These are phyloP conservation scores for Pluteus cervinus DNA, from an alignment of 768 basidiomycete genomes.

Conservation along the genomic window DNA sequence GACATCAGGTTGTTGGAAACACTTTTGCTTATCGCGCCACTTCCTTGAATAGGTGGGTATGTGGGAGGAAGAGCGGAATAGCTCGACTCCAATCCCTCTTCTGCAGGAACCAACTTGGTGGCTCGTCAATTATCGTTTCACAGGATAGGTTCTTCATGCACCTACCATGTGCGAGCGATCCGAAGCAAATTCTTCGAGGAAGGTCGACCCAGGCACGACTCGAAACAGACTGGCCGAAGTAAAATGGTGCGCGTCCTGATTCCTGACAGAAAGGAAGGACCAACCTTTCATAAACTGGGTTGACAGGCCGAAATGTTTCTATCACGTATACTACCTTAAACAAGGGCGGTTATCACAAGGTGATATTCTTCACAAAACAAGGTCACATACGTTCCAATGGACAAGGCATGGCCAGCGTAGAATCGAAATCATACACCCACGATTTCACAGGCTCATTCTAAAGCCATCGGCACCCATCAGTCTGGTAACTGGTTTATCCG, in stretches of 20 bases:
- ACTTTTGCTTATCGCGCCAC: conserved; percentile 5
- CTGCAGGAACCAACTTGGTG: too few relatives aligned
- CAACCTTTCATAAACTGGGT: too few relatives aligned
- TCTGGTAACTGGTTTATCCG: too few relatives aligned
- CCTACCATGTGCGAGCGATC: conserved; percentile 74
- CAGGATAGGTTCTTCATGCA: conserved; percentile 50
- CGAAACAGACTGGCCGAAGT: conserved; percentile 46
- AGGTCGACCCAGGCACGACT: conserved; percentile 45
- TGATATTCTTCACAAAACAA: not conserved
- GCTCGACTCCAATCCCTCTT: conserved; percentile 28
- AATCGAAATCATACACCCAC: conserved; percentile 77
- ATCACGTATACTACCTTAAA: too few relatives aligned
- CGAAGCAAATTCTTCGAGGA: conserved; percentile 59
- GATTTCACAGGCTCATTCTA: too few relatives aligned
- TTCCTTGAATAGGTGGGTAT: conserved; percentile 11
- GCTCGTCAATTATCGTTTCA: conserved; percentile 40
- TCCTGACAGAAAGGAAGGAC: too few relatives aligned
- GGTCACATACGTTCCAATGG: conserved; percentile 41
- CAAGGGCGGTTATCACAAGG: not conserved
- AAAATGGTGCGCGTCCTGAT: not conserved
- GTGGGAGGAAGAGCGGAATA: conserved; percentile 10
- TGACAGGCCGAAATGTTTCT: too few relatives aligned
- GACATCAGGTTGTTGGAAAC: conserved; percentile 12
- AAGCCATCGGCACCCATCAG: too few relatives aligned
- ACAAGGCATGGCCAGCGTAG: conserved; percentile 44